Base-by-base conservation (phyloP, 257 asterid species). In the Pogostemon cablin region DNA sequence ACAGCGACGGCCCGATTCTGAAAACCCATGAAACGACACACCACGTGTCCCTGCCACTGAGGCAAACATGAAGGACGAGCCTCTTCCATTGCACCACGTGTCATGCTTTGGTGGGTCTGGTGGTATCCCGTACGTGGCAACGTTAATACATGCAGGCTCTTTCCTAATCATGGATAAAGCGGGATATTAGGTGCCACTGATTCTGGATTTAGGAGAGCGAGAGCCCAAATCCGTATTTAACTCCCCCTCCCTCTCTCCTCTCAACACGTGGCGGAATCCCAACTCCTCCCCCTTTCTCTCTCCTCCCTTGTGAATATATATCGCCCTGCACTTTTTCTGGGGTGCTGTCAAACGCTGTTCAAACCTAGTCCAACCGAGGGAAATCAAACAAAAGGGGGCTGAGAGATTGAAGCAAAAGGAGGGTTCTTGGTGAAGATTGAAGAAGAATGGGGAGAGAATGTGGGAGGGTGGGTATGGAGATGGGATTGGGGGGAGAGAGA, bases 231-330 rank as follows among this genome's bases (percentile, higher is more conserved):
- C 78, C 88, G 83, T 64, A 65, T 25, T 83, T 83, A 76, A 75
- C 86, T 54, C 75, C 37, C 71, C 15, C 12, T 73, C 72, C 71
- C 43, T 25, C 70, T 72, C 67, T 71, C 69, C 42, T 65, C 77
- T 60, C 77, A 60, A 84, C 95, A 84, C 90, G 88, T 86, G 88
- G 67, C 86, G 62, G 1, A 2, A 11, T 43, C 72, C 67, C 74
- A 37, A 76, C 44, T 49, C 65, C 66, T 60, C 49, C 54, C 7
- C 5, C 50, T 42, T 12, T 70, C 74, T 67, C 48, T 38, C 75
- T 55, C 56, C 9, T 44, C 34, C n/a, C 47, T 69, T 59, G 6
- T 44, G 48, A 6, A 6, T 50, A 50, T 38, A 46, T 12, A 62
- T 67, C 71, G 15, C 41, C 9, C 9, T 47, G 9, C 48, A 4